Percentiles rank a stretch among this genome's conserved stretches.
These are phyloP conservation scores for Trichophyton simii DNA, from an alignment of 2,329 filamentous ascomycete genomes.

Conservation along the genomic window DNA sequence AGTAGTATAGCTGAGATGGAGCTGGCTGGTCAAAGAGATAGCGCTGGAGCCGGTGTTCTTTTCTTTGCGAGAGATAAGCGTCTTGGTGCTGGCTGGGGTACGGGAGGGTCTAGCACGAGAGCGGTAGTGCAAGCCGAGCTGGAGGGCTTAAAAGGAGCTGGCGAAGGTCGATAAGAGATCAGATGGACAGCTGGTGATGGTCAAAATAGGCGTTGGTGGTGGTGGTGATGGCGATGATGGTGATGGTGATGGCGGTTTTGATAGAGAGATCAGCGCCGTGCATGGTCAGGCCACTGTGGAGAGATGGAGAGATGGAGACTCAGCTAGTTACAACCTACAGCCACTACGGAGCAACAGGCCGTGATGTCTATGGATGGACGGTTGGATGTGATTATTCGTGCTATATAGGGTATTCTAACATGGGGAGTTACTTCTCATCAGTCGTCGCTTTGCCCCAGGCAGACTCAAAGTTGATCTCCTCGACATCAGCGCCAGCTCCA, in stretches of 20 bases:
- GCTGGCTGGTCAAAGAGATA: too few relatives aligned
- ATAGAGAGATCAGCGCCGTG: too few relatives aligned
- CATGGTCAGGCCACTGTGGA: too few relatives aligned
- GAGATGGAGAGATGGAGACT: background rate
- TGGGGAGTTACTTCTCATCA: background rate
- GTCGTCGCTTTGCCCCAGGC: conserved; percentile 13
- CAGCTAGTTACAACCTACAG: background rate
- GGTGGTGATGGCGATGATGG: too few relatives aligned
- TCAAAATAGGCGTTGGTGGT: too few relatives aligned
- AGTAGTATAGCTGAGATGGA: too few relatives aligned
- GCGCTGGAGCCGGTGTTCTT: too few relatives aligned
- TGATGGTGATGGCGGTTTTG: too few relatives aligned
- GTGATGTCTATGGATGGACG: background rate
- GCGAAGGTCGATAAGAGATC: background rate
- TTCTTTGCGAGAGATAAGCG: background rate
- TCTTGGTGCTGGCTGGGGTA: background rate
- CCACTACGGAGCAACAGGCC: background rate
- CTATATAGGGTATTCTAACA: background rate
- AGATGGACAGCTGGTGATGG: background rate
- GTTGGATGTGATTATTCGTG: background rate
- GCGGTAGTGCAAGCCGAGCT: background rate
- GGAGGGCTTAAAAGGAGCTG: too few relatives aligned
- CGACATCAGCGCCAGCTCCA: conserved; percentile 2
- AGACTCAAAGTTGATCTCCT: conserved; percentile 8
- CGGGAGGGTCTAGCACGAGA: background rate